These are phyloP conservation scores for Rhododendron vialii DNA, from an alignment of 148 eudicot species.

Conservation along the genomic window DNA sequence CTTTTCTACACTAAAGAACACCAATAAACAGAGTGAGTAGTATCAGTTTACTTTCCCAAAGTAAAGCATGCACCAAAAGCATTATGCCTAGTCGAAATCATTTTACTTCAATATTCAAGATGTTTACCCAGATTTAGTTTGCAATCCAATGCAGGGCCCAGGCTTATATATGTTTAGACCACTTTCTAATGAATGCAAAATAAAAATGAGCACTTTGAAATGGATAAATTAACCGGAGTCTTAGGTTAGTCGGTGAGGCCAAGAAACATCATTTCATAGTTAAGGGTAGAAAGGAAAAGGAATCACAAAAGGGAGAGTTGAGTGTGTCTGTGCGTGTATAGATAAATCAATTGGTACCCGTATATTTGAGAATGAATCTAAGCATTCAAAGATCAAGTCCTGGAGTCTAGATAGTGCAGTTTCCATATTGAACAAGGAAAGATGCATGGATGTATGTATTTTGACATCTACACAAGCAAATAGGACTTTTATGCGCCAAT, in stretches of 20 bases:
- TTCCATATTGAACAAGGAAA: too few relatives aligned
- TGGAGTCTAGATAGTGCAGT: too few relatives aligned
- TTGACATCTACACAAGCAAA: too few relatives aligned
- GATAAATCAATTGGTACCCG: neutral
- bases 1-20: neutral
- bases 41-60: neutral
- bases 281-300: neutral
- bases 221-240: neutral
- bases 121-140: neutral
- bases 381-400: neutral
- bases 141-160: neutral
- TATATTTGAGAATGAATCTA: neutral
- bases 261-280: neutral
- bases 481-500: too few relatives aligned
- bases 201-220: neutral
- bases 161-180: neutral
- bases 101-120: neutral
- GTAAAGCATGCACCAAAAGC: neutral
- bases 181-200: neutral
- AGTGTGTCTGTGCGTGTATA: neutral
- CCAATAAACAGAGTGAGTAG: neutral
- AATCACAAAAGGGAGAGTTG: neutral
- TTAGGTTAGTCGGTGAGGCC: neutral
- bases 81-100: neutral
- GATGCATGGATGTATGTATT: too few relatives aligned